These are phyloP conservation scores for Achaetomiella virescens DNA, from an alignment of 495 filamentous ascomycete species.

Conservation along the genomic window DNA sequence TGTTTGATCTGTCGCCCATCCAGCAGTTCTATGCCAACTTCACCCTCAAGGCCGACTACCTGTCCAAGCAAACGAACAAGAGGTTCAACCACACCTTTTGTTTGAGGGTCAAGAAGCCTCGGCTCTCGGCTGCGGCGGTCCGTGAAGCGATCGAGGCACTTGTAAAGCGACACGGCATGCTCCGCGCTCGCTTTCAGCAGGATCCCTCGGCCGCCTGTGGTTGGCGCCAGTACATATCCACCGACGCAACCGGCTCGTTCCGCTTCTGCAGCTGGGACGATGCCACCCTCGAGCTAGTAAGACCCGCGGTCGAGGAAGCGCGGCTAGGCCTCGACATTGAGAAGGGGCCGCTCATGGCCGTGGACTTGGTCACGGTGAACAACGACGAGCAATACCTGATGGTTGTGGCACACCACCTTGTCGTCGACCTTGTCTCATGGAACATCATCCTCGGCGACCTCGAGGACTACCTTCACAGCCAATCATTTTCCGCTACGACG, in stretches of 20 bases:
- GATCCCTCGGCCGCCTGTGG: too few relatives aligned
- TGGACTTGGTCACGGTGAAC: constrained; percentile 16
- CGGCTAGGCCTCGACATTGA: constrained; percentile 23
- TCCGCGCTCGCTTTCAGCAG: constrained; percentile 49
- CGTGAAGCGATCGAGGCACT: constrained; percentile 42
- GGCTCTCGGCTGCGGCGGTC: too few relatives aligned
- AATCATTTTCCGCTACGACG: not conserved
- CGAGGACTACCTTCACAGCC: constrained; percentile 42
- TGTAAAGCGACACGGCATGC: constrained; percentile 55
- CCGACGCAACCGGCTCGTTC: constrained; percentile 14
- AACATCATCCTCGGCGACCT: constrained; percentile 53
- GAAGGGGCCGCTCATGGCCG: constrained; percentile 31
- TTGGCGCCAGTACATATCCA: constrained; percentile 22
- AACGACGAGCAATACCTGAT: constrained; percentile 37
- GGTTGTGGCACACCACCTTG: constrained; percentile 52
- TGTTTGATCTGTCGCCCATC: constrained; percentile 48
- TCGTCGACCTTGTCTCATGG: constrained; percentile 61
- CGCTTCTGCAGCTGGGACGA: too few relatives aligned
- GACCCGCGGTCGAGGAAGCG: not conserved
- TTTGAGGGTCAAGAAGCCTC: too few relatives aligned
- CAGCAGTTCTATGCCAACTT: constrained; percentile 51
- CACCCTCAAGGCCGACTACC: too few relatives aligned
- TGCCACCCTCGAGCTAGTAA: too few relatives aligned
- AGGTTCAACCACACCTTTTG: constrained; percentile 61
- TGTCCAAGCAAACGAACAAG: too few relatives aligned